Base-by-base conservation (phyloP, 2,329 filamentous ascomycete genomes). In the Dactylellina leptospora region DNA sequence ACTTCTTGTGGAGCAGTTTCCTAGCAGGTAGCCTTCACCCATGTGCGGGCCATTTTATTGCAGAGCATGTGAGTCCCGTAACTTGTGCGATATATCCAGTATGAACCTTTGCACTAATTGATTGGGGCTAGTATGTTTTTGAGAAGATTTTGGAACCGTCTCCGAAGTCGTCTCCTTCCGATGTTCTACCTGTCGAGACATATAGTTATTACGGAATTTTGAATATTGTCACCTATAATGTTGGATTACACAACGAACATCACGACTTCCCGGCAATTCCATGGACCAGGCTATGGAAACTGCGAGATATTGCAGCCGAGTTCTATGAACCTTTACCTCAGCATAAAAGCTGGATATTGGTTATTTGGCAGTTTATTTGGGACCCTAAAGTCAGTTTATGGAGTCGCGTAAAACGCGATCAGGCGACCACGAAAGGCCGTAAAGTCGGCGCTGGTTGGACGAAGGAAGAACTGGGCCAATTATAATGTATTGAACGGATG, bases 231-330 rank as follows among this genome's bases (percentile, higher is more conserved):
- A 96, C 93, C 0, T 99, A 97, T 84, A 99, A 99, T 77, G 95
- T 99, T 47, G 95, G 95, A 58, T 83, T 97, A 78, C 95, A 99
- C 83, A 99, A 99, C 79, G 95, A 99, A 83, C 95, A 99, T 81
- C 95, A 99, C 80, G 95, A 99, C 81, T 99, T 99, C 82, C 95
- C 95, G 9, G 95, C 95, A 50, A 87, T 99, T 48, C 93, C 95
- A 0, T 99, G 95, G 95, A 97, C 92, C 8, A 85, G 90, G 28
- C 85, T 99, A 38, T 90, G 88, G 60, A 84, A 84, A 78, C 83
- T 99, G 59, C 87, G 93, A 78, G 82, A 87, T 74, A 90, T 96
- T 63, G 95, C 95, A 0, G 85, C 85, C 75, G 95, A 97, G 81
- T 99, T 97, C 79, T 99, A 99, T 81, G 87, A 89, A 75, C 90